Conservation (phyloP, 805 yeast species). For the Brettanomyces bruxellensis region DNA sequence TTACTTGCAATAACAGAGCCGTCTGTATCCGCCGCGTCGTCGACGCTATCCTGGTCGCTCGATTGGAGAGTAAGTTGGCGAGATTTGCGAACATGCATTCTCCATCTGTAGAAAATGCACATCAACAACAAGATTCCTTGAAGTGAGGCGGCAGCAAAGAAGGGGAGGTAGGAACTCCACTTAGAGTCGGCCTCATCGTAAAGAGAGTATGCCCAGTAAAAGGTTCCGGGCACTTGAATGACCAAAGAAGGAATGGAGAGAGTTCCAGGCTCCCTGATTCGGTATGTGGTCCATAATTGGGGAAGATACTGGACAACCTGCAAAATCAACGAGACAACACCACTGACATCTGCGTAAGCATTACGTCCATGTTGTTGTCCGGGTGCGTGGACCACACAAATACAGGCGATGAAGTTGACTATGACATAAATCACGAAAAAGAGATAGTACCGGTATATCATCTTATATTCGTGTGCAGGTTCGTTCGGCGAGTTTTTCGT, state of each 20-base stretch:
- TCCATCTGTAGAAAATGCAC: slow-evolving; percentile 46
- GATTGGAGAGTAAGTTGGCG: neutral
- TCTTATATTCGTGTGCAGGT: slow-evolving; percentile 34
- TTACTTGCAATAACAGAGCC: too few relatives aligned
- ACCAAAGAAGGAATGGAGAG: slow-evolving; percentile 74
- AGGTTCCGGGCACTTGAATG: slow-evolving; percentile 87
- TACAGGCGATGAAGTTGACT: slow-evolving; percentile 26
- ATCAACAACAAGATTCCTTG: slow-evolving; percentile 55
- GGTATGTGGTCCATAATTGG: slow-evolving; percentile 63
- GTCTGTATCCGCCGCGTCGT: too few relatives aligned
- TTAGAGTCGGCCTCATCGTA: slow-evolving; percentile 64
- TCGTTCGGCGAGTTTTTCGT: slow-evolving; percentile 39
- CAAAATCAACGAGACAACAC: slow-evolving; percentile 53
- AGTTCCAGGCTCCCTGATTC: slow-evolving; percentile 69
- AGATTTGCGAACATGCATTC: neutral
- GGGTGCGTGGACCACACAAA: slow-evolving; percentile 19
- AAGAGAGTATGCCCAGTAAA: slow-evolving; percentile 64
- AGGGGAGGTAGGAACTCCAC: slow-evolving; percentile 86
- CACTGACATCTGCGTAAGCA: slow-evolving; percentile 49
- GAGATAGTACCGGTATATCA: slow-evolving; percentile 32
- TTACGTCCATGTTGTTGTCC: slow-evolving; percentile 13
- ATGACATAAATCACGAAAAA: slow-evolving; percentile 30
- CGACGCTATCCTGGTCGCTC: too few relatives aligned
- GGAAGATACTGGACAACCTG: slow-evolving; percentile 73
- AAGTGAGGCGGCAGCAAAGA: slow-evolving; percentile 57